Evolutionary conservation across 805 yeast genomes (phyloP), one percentile per base, ranked within the genome.

Genomic region (Kazachstania martiniae): DNA sequence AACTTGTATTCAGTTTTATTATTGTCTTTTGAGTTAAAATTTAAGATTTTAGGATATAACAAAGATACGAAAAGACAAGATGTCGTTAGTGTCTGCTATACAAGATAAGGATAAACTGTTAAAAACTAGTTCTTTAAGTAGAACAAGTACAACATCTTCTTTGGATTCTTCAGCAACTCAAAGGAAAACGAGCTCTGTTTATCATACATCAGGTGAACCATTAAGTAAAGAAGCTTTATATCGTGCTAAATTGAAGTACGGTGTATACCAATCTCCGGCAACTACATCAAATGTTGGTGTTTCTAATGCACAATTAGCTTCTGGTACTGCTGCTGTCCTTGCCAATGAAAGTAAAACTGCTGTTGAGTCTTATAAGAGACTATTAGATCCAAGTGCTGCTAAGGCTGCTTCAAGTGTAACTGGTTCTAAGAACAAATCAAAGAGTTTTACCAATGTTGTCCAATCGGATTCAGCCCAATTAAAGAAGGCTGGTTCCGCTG

Each of bases 161-260:
- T 23, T 18, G 8, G 21, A 18, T 7, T 28, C 40, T 4, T 5
- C 12, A 3, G 8, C 28, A 2, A 31, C 12, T 18, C 32, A 18
- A 27, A 22, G 21, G 30, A 25, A 17, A 31, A 24, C 18, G 5
- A 19, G 59, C 29, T 58, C 68, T 0, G 75, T 72, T 31, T 81
- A 81, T 53, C 85, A 78, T 50, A 65, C 72, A 28, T 65, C 72
- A 41, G 87, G 84, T 8, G 74, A 72, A 46, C 85, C 84, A 9
- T 63, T 81, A 35, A 74, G 84, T 26, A 74, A 71, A 43, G 83
- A 77, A 51, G 91, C 91, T 5, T 58, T 77, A 35, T 81, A 80
- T 59, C 77, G 72, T 44, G 87, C 84, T 34, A 77, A 76, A 44
- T 58, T 77, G 50, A 78, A 72, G 46, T 77, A 76, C 44, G 87